Evolutionary conservation across 176 grass and related monocot species (phyloP).

Genomic region (Cenchrus purpureus): DNA sequence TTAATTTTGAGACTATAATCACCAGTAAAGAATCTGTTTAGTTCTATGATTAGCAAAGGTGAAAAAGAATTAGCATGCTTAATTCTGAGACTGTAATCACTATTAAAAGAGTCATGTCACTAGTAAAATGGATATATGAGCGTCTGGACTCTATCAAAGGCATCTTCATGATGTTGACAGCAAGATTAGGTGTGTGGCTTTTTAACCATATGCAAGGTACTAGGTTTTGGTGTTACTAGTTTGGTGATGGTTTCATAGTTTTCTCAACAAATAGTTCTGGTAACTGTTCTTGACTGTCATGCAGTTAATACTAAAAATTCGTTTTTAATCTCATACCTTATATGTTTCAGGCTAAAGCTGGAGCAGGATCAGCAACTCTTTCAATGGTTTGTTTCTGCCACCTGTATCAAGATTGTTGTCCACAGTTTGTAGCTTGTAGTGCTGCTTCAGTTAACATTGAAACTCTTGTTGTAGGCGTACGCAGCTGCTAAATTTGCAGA

Average conservation of each 20-base stretch:
- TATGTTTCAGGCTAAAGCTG: conserved; percentile 84
- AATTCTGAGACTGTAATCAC: conserved; percentile 6
- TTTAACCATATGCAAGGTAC: background rate
- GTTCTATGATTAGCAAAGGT: background rate
- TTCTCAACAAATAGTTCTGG: background rate
- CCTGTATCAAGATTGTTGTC: background rate
- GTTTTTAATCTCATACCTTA: background rate
- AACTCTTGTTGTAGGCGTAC: conserved; percentile 52
- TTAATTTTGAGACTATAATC: too few relatives aligned
- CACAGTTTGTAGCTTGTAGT: background rate
- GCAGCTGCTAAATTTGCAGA: conserved; percentile 83
- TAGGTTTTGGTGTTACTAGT: background rate
- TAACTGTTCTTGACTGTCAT: background rate
- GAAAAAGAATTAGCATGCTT: background rate
- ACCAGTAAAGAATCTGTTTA: background rate
- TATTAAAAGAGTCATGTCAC: background rate
- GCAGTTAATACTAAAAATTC: background rate
- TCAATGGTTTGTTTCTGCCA: conserved; percentile 69
- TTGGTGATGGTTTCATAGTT: background rate
- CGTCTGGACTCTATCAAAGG: background rate
- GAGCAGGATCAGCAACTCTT: conserved; percentile 82
- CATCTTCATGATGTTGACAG: conserved; percentile 9
- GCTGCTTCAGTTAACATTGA: conserved; percentile 12
- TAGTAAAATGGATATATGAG: background rate
- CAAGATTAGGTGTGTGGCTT: background rate